Conservation (phyloP, 768 basidiomycete species). For the Asterophora lycoperdoides region DNA sequence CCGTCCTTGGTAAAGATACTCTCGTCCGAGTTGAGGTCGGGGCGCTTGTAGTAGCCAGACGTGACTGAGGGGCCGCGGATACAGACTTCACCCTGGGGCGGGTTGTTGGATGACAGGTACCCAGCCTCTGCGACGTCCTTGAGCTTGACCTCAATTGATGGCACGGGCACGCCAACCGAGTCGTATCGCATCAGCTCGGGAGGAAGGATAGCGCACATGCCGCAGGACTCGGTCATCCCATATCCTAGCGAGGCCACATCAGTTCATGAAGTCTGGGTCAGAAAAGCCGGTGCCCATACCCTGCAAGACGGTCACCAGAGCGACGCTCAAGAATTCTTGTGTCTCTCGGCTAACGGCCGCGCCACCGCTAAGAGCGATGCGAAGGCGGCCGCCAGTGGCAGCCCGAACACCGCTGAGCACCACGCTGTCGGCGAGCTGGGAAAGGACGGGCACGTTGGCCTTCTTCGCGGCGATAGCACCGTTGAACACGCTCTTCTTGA, state of each 20-base stretch:
- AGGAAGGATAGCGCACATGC: slow-evolving; percentile 85
- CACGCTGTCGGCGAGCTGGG: slow-evolving; percentile 64
- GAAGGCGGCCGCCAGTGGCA: slow-evolving; percentile 85
- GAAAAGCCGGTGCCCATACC: slow-evolving; percentile 42
- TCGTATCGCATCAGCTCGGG: slow-evolving; percentile 77
- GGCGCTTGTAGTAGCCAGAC: slow-evolving; percentile 87
- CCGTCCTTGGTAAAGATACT: slow-evolving; percentile 84
- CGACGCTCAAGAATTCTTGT: slow-evolving; percentile 82
- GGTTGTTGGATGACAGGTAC: slow-evolving; percentile 68
- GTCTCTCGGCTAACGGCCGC: slow-evolving; percentile 83
- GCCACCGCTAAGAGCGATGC: slow-evolving; percentile 79
- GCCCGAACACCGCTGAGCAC: slow-evolving; percentile 74
- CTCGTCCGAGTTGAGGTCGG: slow-evolving; percentile 83
- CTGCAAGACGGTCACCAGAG: slow-evolving; percentile 81
- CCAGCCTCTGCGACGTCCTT: slow-evolving; percentile 81
- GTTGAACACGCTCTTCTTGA: slow-evolving; percentile 78
- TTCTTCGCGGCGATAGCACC: slow-evolving; percentile 75
- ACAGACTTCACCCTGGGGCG: slow-evolving; percentile 83
- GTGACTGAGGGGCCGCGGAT: slow-evolving; percentile 86
- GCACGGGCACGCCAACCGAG: slow-evolving; percentile 80
- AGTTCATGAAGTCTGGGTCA: background rate
- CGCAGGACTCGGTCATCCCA: slow-evolving; percentile 95
- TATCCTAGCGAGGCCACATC: slow-evolving; percentile 54
- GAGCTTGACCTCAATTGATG: slow-evolving; percentile 86
- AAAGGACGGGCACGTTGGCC: slow-evolving; percentile 60